Evolutionary conservation across 106 monocot genomes (phyloP), one percentile per base, ranked within the genome.

Genomic region (Acorus calamus): DNA sequence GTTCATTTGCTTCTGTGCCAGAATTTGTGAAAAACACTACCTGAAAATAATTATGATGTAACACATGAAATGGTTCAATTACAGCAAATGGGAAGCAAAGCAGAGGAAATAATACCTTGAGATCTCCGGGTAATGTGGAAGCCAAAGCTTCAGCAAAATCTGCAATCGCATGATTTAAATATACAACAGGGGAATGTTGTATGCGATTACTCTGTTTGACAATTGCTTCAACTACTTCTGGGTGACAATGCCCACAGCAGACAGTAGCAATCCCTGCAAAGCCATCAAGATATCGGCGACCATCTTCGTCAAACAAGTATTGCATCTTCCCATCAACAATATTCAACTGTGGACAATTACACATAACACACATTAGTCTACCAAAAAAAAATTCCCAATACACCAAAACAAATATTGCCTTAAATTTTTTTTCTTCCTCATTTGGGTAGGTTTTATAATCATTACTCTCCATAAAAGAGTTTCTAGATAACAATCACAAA

Each of bases 1-100:
- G 84, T 63, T 96, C 94, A 65, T 90, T 96, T 9, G 87, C 94
- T 73, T 96, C 94, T 11, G 87, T 96, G 43, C 94, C 94, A 67
- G 94, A 96, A 70, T 96, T 96, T 13, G 94, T 96, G 75, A 96
- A 96, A 81, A 90, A 96, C 44, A 87, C 84, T 56, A 87, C 87
- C 94, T 96, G 64, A 10, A 59, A 63, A 42, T 8, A 5, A 70
- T 28, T 28, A 28, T 28, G 28, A 28, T 28, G 28, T 28, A 28
- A 28, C 28, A 28, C 28, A 28, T 0, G 28, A 28, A 28, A 1
- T 28, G 28, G 28, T 28, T 28, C 28, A 28, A 28, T 28, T 28
- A 28, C 28, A 28, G 28, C 28, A 28, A 28, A 28, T 52, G 10
- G 10, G 52, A 28, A 28, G 28, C 0, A 28, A 28, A 28, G 28